Base-by-base conservation (phyloP, 805 yeast genomes). In the Candida glaebosa region DNA sequence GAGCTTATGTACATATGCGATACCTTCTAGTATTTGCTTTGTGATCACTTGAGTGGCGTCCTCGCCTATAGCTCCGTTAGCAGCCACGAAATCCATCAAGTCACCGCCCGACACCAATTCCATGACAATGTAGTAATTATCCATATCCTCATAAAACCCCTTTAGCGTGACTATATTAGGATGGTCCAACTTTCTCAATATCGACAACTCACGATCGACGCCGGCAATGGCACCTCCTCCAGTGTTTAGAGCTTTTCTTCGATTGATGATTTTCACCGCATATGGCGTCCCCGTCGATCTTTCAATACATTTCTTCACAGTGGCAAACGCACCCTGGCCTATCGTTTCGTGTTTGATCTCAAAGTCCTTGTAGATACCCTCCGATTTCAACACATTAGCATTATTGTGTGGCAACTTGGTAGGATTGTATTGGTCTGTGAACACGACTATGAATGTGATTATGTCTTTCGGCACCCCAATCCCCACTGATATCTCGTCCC, bases 261-360 rank as follows among this genome's bases (percentile, higher is more conserved):
- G 81, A 41, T 84, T 81, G 28, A 93, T 90, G 45, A 93, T 88
- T 57, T 93, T 93, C 14, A 87, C 95, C 0, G 99, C 99, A 60
- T 70, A 89, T 4, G 91, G 78, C 49, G 82, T 80, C 10, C 98
- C 98, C 0, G 96, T 81, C 5, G 78, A 63, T 46, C 97, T 75
- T 54, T 89, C 93, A 1, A 90, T 80, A 3, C 95, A 96, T 57
- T 87, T 87, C 50, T 88, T 84, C 20, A 93, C 99, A 1, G 90
- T 85, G 4, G 98, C 98, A 73, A 91, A 91, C 7, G 98, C 98
- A n/a, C 99, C 99, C 53, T 88, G 93, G 1, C 99, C 99, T 1
- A 91, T 86, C 12, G 87, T 82, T 54, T 86, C 96, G 57, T 84
- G 87, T 44, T 83, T 78, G 16, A 91, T 79, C 10, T 87, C 84